Base-by-base conservation (phyloP, 2,329 filamentous ascomycete genomes). In the Claviceps maximensis region DNA sequence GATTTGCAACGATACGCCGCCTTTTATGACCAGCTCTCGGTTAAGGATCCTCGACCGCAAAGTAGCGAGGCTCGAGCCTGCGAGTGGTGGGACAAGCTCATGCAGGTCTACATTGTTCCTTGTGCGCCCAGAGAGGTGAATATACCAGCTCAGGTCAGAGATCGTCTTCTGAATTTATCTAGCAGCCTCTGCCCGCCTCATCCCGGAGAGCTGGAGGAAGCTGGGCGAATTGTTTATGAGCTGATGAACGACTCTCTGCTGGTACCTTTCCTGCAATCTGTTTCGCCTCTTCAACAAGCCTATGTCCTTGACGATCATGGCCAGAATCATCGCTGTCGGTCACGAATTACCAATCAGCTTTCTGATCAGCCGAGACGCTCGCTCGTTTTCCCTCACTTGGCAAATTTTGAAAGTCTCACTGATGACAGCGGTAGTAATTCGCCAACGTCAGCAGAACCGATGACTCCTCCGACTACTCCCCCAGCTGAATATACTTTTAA, bases 231-330 rank as follows among this genome's bases (percentile, higher is more conserved):
- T 56, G 87, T 96, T 42, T 90, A 91, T 67, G 93, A 97, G 60
- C 74, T 98, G 53, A 97, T 98, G 90, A 94, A 95, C 62, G 93
- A 97, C 66, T 96, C 90, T 3, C 87, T 97, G 0, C 75, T 97
- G 50, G 83, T 95, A 0, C 90, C 91, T 0, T 98, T 97, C 65
- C 76, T 97, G 52, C 91, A 95, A 57, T 79, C 77, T 0, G 69
- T 78, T n/a, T 62, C 70, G 5, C 63, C 71, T 1, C 59, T 60
- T 50, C 68, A 66, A 51, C 61, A 67, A 1, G 69, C 72, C 13
- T 60, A 61, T 17, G 9, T 4, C 58, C 61, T 10, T 17, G 69
- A 74, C 27, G 70, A 71, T 8, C 66, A 70, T 31, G 31, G 56
- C 50, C 69, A 70, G 15, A 40, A 55, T 75, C 76, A 9, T 47